Evolutionary conservation across 768 basidiomycete genomes (phyloP).

Genomic region (Suillus subalutaceus): DNA sequence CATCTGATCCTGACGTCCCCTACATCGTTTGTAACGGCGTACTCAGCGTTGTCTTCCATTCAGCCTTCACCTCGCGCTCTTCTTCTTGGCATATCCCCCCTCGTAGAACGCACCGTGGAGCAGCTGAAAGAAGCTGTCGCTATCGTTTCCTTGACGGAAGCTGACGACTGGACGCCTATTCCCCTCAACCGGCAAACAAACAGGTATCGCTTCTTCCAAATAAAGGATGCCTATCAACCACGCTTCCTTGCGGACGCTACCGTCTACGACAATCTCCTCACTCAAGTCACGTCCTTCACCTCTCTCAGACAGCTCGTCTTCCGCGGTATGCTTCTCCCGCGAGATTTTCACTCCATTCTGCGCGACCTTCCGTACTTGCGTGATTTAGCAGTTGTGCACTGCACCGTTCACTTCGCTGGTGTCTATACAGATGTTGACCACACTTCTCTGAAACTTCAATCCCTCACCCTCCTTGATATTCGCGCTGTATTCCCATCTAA

Average conservation of each 20-base stretch:
- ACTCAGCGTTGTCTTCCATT: slow-evolving; percentile 12
- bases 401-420: slow-evolving; percentile 28
- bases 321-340: slow-evolving; percentile 39
- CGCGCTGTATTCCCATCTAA: slow-evolving; percentile 21
- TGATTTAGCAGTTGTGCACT: slow-evolving; percentile 45
- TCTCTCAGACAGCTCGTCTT: slow-evolving; percentile 42
- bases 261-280: slow-evolving; percentile 29
- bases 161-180: slow-evolving; percentile 19
- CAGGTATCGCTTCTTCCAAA: slow-evolving; percentile 9
- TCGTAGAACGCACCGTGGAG: slow-evolving; percentile 25
- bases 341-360: slow-evolving; percentile 37
- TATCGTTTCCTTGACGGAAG: slow-evolving; percentile 17
- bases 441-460: slow-evolving; percentile 43
- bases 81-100: slow-evolving; percentile 22
- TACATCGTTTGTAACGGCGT: slow-evolving; percentile 19
- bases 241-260: slow-evolving; percentile 27
- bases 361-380: slow-evolving; percentile 41
- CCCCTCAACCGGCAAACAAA: slow-evolving; percentile 6
- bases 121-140: slow-evolving; percentile 31
- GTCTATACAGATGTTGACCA: slow-evolving; percentile 29
- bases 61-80: slow-evolving; percentile 19
- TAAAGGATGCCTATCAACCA: slow-evolving; percentile 24
- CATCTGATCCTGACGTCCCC: slow-evolving; percentile 38
- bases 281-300: slow-evolving; percentile 27
- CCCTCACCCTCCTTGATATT: slow-evolving; percentile 42